These are phyloP conservation scores for rapeseed (Brassica napus) DNA, from an alignment of 345 rosid genomes.

Conservation along the genomic window DNA sequence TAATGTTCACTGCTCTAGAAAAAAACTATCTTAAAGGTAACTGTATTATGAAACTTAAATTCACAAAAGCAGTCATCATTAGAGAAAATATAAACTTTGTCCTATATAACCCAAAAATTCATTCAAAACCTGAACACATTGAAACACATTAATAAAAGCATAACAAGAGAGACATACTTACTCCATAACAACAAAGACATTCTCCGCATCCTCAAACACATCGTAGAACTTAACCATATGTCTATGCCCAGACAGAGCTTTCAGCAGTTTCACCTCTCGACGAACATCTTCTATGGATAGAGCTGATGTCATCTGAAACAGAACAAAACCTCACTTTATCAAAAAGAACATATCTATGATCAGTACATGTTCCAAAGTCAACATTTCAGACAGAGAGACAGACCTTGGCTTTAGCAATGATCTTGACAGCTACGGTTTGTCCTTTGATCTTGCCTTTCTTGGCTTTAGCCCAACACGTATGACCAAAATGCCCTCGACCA, in stretches of 20 bases:
- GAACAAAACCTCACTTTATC: not conserved
- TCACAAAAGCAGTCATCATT: not conserved
- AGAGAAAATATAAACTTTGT: not conserved
- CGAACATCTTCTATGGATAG: constrained; percentile 90
- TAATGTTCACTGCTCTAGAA: not conserved
- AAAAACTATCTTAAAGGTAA: not conserved
- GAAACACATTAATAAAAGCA: not conserved
- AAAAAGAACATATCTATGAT: not conserved
- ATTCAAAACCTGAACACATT: not conserved
- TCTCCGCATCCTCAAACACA: constrained; percentile 75
- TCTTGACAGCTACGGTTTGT: constrained; percentile 79
- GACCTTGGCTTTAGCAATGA: constrained; percentile 89
- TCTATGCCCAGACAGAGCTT: constrained; percentile 74
- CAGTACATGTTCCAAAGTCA: not conserved
- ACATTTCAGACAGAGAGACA: not conserved
- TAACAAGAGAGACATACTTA: constrained; percentile 44
- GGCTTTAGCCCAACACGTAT: constrained; percentile 83
- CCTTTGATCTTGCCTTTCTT: constrained; percentile 87
- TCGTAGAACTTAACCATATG: constrained; percentile 81
- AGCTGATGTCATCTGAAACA: constrained; percentile 85
- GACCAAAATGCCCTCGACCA: constrained; percentile 98
- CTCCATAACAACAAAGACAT: constrained; percentile 92
- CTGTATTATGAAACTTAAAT: not conserved
- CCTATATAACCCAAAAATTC: not conserved
- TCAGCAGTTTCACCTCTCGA: constrained; percentile 84